Base-by-base conservation (phyloP, 768 basidiomycete species). In the Cubamyces lactineus region DNA sequence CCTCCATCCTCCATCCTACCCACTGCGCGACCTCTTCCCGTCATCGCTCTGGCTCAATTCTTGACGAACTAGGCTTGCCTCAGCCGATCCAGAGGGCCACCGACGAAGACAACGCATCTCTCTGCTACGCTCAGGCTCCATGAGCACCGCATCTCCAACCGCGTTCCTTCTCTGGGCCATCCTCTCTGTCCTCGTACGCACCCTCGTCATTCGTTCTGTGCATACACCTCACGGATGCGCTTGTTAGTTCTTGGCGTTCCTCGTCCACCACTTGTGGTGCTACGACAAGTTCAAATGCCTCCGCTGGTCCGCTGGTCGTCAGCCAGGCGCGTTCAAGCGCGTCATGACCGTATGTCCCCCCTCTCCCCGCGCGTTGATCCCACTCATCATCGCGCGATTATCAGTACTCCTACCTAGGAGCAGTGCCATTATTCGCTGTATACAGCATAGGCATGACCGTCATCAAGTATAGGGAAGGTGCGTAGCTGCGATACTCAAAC, bases 251-350 rank as follows among this genome's bases (percentile, higher is more conserved):
- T 79, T 84, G 57, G 67, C 75, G 47, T 90, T 91, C 72, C 80
- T 92, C 57, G 68, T 89, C 49, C 77, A 83, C 67, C 91, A 93
- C 72, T 81, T 93, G n/a, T 93, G 89, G 88, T 78, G 77, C 64
- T 93, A 92, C 69, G 91, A 93, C 75, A 80, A 75, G 61, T 89
- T 92, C 74, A 80, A 85, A 63, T 92, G 91, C 73, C 74, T 92
- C 48, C 82, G 78, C 73, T 92, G 90, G 89, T 80, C 85, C 70
- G 80, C 86, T 15, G 89, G 89, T 38, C 81, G 89, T 54, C 89
- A 90, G 71, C 89, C 88, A 59, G 92, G 92, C 58, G 86, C 91
- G 13, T 94, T 94, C 82, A 92, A 89, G 76, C 82, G 92, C 53
- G 81, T 94, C 70, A 94, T 94, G 92, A 93, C 89, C n/a, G 89